phyloP scores from a whole-genome alignment of 164 flowering plant species.

The Vitis labrusca region DNA sequence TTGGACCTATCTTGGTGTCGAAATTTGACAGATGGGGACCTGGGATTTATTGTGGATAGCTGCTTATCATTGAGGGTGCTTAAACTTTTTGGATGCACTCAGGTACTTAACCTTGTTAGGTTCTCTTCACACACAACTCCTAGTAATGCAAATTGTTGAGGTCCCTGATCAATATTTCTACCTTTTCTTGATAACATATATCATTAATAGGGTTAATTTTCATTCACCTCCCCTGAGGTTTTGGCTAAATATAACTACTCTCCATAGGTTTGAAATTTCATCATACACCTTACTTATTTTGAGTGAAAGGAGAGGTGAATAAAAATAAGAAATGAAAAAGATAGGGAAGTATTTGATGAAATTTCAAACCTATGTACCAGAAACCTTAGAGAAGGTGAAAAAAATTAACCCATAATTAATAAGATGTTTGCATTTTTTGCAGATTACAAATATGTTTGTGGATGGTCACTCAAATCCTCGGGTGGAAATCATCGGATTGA shows the following conservation, averaged over 20 bases:
- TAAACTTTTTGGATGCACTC: slow-evolving; percentile 86
- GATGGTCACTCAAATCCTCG: slow-evolving; percentile 56
- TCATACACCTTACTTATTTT: too few species aligned
- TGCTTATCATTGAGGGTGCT: slow-evolving; percentile 62
- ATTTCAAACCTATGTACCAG: too few species aligned
- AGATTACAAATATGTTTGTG: slow-evolving; percentile 50
- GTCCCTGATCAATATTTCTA: background rate
- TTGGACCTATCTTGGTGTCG: slow-evolving; percentile 88
- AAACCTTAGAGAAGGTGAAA: too few species aligned
- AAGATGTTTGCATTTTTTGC: slow-evolving; percentile 15
- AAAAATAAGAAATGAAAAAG: too few species aligned
- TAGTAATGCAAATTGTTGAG: background rate
- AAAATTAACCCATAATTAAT: background rate
- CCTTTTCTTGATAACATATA: background rate
- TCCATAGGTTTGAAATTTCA: too few species aligned
- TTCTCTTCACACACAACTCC: background rate
- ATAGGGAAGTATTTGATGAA: too few species aligned
- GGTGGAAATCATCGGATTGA: slow-evolving; percentile 49
- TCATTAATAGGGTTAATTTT: too few species aligned
- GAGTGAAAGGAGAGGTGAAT: too few species aligned
- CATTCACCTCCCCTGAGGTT: too few species aligned
- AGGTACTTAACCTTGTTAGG: slow-evolving; percentile 43
- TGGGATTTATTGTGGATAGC: slow-evolving; percentile 82
- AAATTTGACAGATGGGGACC: slow-evolving; percentile 57
- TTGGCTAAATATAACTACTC: background rate